Base-by-base conservation (phyloP, 1,139 yeast species). In the Kodamaea alishanica region DNA sequence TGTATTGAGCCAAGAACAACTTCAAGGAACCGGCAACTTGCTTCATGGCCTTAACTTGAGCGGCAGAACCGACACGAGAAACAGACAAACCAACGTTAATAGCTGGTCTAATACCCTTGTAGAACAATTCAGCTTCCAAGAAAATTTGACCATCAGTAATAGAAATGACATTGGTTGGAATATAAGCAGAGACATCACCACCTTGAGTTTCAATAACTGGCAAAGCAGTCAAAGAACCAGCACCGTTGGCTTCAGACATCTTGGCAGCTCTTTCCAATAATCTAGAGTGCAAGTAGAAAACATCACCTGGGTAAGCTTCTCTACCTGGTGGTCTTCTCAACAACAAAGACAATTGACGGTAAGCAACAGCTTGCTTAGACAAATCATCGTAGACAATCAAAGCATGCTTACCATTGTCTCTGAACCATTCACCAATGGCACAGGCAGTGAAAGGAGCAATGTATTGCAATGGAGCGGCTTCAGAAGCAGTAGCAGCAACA, bases 21-120 rank as follows among this genome's bases (percentile, higher is more conserved):
- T 92, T 92, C 77, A 92, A 85, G 60, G 98, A 94, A 84, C 98
- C 99, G 58, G 98, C 98, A 75, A 94, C 98, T 83, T 92, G 97
- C 79, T 92, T 92, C 95, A 94, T 86, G 75, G 98, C 97, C 84
- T 92, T 92, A 64, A 92, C 97, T 82, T 92, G 98, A 66, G 98
- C 98, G 65, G 98, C 98, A 56, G 98, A 92, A 78, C 98, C 98
- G 79, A 92, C 98, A 83, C 98, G 96, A 63, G 98, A 92, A 64
- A 92, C 98, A 63, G 98, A 92, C 67, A 92, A 84, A 90, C 98
- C 98, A 73, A 92, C 97, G 75, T 92, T 92, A 67, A 92, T 92
- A 65, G 98, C 97, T 67, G 98, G 98, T 83, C 98, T 89, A 73
- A 92, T 90, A 89, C 98, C 98, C 84, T 90, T 92, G 92, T 92